phyloP scores from a whole-genome alignment of 306 rosid species.

The Luffa acutangula region DNA sequence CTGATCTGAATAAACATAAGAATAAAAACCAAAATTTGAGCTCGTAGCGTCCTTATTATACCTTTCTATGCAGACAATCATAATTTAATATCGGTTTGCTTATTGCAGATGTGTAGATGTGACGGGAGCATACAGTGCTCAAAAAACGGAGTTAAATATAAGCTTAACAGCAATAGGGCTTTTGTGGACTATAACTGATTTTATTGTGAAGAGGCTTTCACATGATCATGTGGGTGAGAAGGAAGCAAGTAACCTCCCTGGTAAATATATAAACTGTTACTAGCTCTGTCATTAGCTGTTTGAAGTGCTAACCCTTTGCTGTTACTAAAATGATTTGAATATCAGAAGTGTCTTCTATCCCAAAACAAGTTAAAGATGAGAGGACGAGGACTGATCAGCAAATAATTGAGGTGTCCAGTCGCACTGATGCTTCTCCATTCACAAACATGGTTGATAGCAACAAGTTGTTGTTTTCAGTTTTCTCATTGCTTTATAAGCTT shows the following conservation, averaged over 20 bases:
- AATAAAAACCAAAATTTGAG: neutral
- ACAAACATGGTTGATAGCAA: constrained; percentile 42
- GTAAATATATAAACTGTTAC: neutral
- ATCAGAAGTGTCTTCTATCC: constrained; percentile 27
- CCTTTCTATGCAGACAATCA: neutral
- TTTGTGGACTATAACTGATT: constrained; percentile 91
- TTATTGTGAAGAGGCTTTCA: constrained; percentile 73
- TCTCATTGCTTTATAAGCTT: constrained; percentile 82
- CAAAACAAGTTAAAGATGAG: constrained; percentile 30
- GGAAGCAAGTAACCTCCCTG: constrained; percentile 43
- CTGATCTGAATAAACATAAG: neutral
- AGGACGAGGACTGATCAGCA: constrained; percentile 30
- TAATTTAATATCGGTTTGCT: constrained; percentile 17
- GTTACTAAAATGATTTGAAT: constrained; percentile 16
- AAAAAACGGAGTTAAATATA: constrained; percentile 90
- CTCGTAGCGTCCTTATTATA: neutral
- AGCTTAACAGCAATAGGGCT: constrained; percentile 92
- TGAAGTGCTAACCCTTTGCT: constrained; percentile 2
- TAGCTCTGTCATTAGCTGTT: neutral
- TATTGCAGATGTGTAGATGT: constrained; percentile 81
- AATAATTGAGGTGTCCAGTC: constrained; percentile 19
- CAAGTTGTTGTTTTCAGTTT: constrained; percentile 66
- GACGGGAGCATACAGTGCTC: constrained; percentile 95
- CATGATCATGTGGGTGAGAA: constrained; percentile 37
- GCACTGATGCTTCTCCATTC: constrained; percentile 28